Conservation (phyloP, 2,329 filamentous ascomycete genomes). For the Paraphoma chrysanthemicola region DNA sequence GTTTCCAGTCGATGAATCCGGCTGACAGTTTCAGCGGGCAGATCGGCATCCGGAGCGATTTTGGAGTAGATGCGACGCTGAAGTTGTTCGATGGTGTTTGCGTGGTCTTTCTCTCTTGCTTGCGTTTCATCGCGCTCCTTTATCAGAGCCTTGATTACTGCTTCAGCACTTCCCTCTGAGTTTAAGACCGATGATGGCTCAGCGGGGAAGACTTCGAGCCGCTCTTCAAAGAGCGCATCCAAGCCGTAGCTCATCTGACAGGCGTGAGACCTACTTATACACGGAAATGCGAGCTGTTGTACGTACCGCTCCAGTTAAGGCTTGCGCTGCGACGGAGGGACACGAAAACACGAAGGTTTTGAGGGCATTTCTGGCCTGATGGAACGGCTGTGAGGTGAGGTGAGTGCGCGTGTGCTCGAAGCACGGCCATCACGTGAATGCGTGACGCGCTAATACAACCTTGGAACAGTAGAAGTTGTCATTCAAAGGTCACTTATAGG, state of each 20-base stretch:
- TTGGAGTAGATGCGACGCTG: conserved; percentile 5
- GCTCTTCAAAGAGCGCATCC: conserved; percentile 9
- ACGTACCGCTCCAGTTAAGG: background rate
- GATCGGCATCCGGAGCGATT: background rate
- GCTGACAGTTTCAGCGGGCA: conserved; percentile 6
- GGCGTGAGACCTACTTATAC: background rate
- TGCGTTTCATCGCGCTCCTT: conserved; percentile 10
- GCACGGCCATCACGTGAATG: too few species aligned
- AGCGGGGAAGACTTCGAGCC: background rate
- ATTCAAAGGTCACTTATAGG: too few species aligned
- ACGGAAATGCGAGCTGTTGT: too few species aligned
- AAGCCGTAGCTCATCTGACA: conserved; percentile 13
- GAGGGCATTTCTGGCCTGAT: too few species aligned
- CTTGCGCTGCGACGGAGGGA: background rate
- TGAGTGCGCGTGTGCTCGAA: too few species aligned
- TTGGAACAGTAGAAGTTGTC: too few species aligned
- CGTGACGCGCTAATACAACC: too few species aligned
- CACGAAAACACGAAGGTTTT: too few species aligned
- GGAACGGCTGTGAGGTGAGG: too few species aligned
- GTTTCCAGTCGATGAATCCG: conserved; percentile 18
- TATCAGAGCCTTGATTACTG: conserved; percentile 5
- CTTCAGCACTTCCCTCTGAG: background rate
- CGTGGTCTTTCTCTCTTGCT: conserved; percentile 2
- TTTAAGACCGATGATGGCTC: background rate
- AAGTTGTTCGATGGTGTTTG: conserved; percentile 4